phyloP scores from a whole-genome alignment of 352 stramenopile species.

The Phytophthora quininea region DNA sequence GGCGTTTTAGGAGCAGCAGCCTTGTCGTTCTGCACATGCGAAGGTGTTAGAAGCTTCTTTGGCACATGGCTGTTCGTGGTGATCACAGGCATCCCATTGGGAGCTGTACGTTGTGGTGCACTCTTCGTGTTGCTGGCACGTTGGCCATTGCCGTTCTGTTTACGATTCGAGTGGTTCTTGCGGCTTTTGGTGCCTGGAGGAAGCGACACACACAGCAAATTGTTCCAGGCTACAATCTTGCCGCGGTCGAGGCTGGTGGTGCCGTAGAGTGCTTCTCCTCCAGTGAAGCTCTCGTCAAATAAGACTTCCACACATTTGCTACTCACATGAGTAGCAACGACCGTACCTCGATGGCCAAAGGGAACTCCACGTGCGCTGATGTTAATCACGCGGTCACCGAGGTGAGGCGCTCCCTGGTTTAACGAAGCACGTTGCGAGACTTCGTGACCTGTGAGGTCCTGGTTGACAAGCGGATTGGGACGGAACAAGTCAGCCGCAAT shows the following conservation, averaged over 20 bases:
- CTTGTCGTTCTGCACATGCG: conserved; percentile 20
- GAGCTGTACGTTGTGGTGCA: conserved; percentile 16
- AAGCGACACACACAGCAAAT: conserved; percentile 73
- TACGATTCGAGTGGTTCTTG: conserved; percentile 27
- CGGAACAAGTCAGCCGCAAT: conserved; percentile 69
- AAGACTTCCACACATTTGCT: conserved; percentile 98
- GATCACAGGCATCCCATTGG: conserved; percentile 19
- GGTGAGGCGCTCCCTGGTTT: conserved; percentile 78
- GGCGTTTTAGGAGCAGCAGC: too few species aligned
- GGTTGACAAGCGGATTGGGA: conserved; percentile 77
- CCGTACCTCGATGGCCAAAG: conserved; percentile 97
- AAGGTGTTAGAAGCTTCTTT: conserved; percentile 33
- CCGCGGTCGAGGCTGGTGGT: conserved; percentile 94
- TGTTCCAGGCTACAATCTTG: conserved; percentile 95
- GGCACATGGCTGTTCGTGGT: conserved; percentile 28
- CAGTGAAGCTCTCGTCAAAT: conserved; percentile 97
- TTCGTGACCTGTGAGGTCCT: conserved; percentile 77
- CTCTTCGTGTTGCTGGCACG: conserved; percentile 1
- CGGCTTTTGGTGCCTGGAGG: conserved; percentile 39
- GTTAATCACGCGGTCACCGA: conserved; percentile 98
- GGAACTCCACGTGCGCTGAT: conserved; percentile 94
- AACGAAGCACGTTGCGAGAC: conserved; percentile 61
- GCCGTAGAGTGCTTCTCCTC: conserved; percentile 95
- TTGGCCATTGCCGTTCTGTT: conserved; percentile 21
- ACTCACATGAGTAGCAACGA: conserved; percentile 96